Evolutionary conservation across 495 filamentous ascomycete genomes (phyloP).

Genomic region (Tuber magnatum): DNA sequence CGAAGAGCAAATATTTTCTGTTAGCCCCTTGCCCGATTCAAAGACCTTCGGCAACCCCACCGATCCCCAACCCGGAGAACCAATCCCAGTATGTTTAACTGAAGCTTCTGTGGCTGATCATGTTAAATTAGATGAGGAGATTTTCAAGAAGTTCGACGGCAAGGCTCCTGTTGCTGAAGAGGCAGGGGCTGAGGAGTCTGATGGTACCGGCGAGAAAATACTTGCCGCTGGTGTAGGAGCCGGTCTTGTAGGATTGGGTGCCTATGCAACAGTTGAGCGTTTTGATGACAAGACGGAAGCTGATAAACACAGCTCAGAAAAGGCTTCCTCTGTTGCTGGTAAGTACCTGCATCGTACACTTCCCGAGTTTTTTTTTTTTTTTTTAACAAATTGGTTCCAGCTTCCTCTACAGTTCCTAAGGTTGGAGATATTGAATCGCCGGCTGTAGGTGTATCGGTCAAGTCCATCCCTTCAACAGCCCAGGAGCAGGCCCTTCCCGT

Average conservation of each 20-base stretch:
- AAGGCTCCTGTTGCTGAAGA: neutral
- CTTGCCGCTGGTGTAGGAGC: neutral
- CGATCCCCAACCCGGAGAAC: conserved; percentile 63
- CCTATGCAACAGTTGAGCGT: neutral
- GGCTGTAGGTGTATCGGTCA: conserved; percentile 7
- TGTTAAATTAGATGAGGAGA: conserved; percentile 68
- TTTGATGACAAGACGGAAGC: neutral
- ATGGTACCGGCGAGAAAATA: neutral
- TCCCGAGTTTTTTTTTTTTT: neutral
- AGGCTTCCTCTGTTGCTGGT: neutral
- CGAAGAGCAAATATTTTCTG: conserved; percentile 49
- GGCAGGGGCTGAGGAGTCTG: neutral
- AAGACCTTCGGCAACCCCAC: conserved; percentile 71
- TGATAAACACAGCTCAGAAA: neutral
- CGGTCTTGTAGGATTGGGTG: neutral
- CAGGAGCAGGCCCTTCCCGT: conserved; percentile 12
- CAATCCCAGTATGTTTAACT: conserved; percentile 52
- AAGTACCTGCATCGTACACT: neutral
- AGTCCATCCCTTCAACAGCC: conserved; percentile 3
- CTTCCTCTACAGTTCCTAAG: neutral
- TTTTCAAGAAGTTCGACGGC: conserved; percentile 65
- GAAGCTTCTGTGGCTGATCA: conserved; percentile 51
- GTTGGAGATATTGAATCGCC: neutral
- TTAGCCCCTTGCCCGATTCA: conserved; percentile 70
- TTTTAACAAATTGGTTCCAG: neutral